Evolutionary conservation across 2,329 filamentous ascomycete species (phyloP).

Genomic region (Trichoderma endophyticum): DNA sequence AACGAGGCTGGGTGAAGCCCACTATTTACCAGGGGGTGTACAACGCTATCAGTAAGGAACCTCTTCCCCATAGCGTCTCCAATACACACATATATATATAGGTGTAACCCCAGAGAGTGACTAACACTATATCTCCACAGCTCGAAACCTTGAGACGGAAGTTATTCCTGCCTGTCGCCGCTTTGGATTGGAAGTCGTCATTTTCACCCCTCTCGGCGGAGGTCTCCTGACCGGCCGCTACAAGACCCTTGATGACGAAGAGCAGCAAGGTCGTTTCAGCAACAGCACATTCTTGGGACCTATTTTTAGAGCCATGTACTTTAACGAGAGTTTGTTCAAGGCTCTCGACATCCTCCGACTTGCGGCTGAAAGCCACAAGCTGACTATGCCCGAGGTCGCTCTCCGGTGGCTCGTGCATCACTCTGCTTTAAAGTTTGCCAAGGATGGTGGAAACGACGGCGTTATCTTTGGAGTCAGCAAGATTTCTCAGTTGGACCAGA

Average conservation of each 20-base stretch:
- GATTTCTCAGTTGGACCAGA: constrained; percentile 47
- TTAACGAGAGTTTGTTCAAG: constrained; percentile 54
- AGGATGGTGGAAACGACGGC: constrained; percentile 43
- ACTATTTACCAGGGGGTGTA: constrained; percentile 80
- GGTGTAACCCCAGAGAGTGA: neutral
- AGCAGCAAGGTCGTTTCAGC: neutral
- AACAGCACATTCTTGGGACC: neutral
- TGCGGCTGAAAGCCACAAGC: constrained; percentile 58
- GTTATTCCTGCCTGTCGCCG: constrained; percentile 52
- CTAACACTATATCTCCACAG: neutral
- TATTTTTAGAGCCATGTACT: constrained; percentile 45
- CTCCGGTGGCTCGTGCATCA: constrained; percentile 69
- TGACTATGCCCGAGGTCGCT: constrained; percentile 65
- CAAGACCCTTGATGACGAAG: neutral
- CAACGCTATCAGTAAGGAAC: constrained; percentile 56
- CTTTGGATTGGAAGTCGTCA: constrained; percentile 11
- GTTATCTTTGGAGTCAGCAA: constrained; percentile 52
- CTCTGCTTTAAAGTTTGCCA: constrained; percentile 41
- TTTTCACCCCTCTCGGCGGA: constrained; percentile 8
- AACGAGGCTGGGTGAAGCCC: constrained; percentile 70
- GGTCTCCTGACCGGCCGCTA: constrained; percentile 7
- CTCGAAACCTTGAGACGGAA: constrained; percentile 65
- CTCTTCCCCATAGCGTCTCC: neutral
- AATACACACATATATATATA: neutral
- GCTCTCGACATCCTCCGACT: constrained; percentile 62